phyloP scores from a whole-genome alignment of 257 asterid species.

The Solanum sparsipilum region DNA sequence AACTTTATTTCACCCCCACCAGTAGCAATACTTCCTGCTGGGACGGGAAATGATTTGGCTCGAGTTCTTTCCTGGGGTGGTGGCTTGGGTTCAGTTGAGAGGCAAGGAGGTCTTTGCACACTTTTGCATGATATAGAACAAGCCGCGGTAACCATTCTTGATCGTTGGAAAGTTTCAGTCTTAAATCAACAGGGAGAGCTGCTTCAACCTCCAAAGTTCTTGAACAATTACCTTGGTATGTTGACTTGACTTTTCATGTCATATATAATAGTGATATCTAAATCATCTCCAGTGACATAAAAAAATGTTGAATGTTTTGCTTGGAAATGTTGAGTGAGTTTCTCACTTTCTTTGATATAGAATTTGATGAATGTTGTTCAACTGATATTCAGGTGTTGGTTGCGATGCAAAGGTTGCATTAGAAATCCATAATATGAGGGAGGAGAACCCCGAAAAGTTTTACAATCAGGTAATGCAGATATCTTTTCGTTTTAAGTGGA shows the following conservation, averaged over 20 bases:
- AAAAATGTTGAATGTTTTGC: background rate
- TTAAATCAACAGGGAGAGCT: constrained; percentile 57
- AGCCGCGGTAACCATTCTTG: constrained; percentile 98
- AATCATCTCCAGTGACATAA: background rate
- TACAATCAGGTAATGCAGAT: constrained; percentile 67
- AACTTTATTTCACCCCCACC: constrained; percentile 98
- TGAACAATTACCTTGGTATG: constrained; percentile 97
- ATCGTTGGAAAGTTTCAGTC: constrained; percentile 83
- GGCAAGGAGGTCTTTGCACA: constrained; percentile 95
- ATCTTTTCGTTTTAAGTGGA: background rate
- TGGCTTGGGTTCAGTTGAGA: constrained; percentile 94
- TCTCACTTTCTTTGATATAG: background rate
- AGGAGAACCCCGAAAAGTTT: constrained; percentile 98
- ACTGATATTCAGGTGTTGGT: constrained; percentile 68
- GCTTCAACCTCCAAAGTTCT: constrained; percentile 53
- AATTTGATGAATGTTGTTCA: background rate
- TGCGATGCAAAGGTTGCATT: constrained; percentile 99
- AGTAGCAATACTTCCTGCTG: constrained; percentile 98
- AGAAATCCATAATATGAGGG: constrained; percentile 92
- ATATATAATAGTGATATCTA: background rate
- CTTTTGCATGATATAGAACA: constrained; percentile 80
- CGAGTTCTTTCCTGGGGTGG: constrained; percentile 99
- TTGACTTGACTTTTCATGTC: background rate
- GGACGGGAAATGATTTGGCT: constrained; percentile 98
- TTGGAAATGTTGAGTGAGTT: background rate